A percentile compares a stretch with the other conserved stretches of the same genome.
Conservation (phyloP, 192 early-diverging fungal genomes). For the Podila epicladia region DNA sequence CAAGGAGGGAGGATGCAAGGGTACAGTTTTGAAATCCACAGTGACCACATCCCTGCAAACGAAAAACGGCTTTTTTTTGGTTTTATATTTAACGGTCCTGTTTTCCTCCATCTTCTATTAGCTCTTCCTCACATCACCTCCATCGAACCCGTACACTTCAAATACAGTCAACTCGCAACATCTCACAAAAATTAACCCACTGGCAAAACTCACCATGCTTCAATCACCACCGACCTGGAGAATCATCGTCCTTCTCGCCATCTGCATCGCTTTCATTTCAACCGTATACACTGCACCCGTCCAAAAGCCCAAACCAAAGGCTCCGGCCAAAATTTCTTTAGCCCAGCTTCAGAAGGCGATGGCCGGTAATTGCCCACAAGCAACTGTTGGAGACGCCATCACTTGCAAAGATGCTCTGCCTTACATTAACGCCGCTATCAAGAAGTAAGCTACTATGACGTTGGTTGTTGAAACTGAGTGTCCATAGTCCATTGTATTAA, state of each 20-base stretch:
- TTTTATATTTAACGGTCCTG: background rate
- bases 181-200: background rate
- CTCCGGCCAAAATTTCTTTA: constrained; percentile 3
- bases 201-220: background rate
- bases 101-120: background rate
- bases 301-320: background rate
- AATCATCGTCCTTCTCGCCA: constrained; percentile 11
- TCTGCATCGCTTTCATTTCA: constrained; percentile 17
- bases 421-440: constrained; percentile 48
- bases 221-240: constrained; percentile 5
- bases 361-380: constrained; percentile 35
- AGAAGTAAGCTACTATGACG: constrained; percentile 17
- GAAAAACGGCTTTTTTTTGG: too few species aligned
- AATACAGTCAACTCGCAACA: background rate
- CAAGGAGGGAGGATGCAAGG: too few species aligned
- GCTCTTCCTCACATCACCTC: background rate
- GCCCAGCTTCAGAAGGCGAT: constrained; percentile 38
- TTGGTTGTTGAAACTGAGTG: background rate
- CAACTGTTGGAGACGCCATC: constrained; percentile 31
- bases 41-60: too few species aligned
- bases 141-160: background rate
- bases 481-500: background rate
- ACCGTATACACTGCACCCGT: constrained; percentile 7
- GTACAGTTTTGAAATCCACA: too few species aligned
- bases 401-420: constrained; percentile 51